phyloP scores from a whole-genome alignment of 1,284 basidiomycete species.

The Boletellus deceptivus region DNA sequence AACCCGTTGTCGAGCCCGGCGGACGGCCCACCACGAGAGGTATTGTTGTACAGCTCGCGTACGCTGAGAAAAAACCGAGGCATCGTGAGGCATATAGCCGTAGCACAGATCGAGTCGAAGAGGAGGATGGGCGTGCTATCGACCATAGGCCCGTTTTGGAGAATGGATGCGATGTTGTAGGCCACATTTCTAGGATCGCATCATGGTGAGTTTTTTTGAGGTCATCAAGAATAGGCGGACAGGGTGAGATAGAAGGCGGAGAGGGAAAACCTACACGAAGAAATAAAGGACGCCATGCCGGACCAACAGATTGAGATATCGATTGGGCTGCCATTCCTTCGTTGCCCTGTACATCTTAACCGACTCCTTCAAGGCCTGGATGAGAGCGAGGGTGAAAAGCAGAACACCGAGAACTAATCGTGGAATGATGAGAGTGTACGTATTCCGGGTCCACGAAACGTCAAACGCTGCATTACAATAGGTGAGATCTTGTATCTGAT shows the following conservation, averaged over 20 bases:
- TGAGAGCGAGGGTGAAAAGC: background rate
- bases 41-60: background rate
- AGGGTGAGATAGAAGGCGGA: too few relatives aligned
- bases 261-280: background rate
- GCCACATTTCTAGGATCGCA: background rate
- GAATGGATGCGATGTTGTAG: background rate
- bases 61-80: background rate
- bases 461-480: background rate
- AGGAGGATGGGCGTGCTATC: background rate
- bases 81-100: background rate
- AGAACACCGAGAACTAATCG: background rate
- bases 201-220: background rate
- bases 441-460: background rate
- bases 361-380: too few relatives aligned
- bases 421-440: background rate
- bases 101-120: background rate
- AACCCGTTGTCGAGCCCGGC: background rate
- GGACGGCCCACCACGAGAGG: background rate
- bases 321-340: too few relatives aligned
- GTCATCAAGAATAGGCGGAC: background rate
- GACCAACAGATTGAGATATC: too few relatives aligned
- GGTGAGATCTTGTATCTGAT: background rate
- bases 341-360: too few relatives aligned
- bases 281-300: too few relatives aligned
- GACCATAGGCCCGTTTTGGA: background rate